Percentiles rank a stretch among this genome's conserved stretches.
These are phyloP conservation scores for Metarhizium sp. DNA, from an alignment of 2,329 filamentous ascomycete species.

Conservation along the genomic window DNA sequence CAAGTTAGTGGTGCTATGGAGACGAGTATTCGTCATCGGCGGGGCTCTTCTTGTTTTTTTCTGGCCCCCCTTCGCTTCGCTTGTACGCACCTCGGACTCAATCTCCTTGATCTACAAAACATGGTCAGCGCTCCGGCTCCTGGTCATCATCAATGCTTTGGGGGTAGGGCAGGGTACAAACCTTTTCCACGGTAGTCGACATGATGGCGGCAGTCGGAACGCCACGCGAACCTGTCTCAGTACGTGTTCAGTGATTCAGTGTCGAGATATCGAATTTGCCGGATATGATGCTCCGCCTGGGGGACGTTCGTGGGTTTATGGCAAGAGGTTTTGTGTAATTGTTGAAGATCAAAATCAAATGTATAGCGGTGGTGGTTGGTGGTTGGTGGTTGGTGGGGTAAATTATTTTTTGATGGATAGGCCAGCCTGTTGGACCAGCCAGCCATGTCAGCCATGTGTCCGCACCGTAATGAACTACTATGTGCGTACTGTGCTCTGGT, in stretches of 20 bases:
- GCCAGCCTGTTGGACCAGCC: slow-evolving; percentile 10
- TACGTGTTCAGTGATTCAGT: neutral
- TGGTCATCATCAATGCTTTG: neutral
- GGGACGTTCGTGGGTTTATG: neutral
- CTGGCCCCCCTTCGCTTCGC: too few species aligned
- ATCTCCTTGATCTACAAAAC: slow-evolving; percentile 78
- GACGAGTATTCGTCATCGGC: neutral
- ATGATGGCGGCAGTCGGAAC: slow-evolving; percentile 46
- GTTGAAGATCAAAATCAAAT: neutral
- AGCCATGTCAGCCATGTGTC: slow-evolving; percentile 19
- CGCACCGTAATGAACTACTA: neutral
- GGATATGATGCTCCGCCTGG: neutral
- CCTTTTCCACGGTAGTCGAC: slow-evolving; percentile 97
- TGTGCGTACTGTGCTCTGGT: neutral
- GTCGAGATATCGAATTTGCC: neutral
- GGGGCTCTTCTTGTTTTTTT: neutral
- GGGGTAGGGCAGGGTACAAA: slow-evolving; percentile 23
- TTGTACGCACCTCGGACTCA: slow-evolving; percentile 71
- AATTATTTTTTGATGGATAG: slow-evolving; percentile 20
- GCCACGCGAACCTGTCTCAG: neutral
- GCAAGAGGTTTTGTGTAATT: neutral
- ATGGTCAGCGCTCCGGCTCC: slow-evolving; percentile 21
- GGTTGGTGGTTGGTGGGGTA: slow-evolving; percentile 33
- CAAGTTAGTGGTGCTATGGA: slow-evolving; percentile 7
- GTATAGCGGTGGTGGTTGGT: neutral